Conservation (phyloP, 1,284 basidiomycete genomes). For the Heterobasidion parviporum region DNA sequence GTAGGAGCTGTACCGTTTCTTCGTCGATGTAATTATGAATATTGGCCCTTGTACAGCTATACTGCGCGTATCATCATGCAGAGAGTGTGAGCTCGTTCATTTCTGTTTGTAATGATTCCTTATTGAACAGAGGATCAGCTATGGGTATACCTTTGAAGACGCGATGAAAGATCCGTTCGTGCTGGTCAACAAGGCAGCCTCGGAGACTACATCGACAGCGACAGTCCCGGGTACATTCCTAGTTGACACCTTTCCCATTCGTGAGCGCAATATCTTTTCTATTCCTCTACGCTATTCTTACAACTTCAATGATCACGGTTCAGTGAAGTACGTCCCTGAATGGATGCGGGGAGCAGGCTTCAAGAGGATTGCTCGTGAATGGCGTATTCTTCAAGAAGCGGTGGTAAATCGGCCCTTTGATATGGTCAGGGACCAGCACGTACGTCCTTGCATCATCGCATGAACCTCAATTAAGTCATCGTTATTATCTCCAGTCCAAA, state of each 20-base stretch:
- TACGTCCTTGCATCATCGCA: background rate
- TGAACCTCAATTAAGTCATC: background rate
- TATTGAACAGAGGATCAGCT: background rate
- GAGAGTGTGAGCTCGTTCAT: conserved; percentile 6
- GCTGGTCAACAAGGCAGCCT: conserved; percentile 13
- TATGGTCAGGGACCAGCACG: background rate
- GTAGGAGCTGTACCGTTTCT: background rate
- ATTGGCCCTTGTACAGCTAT: conserved; percentile 4
- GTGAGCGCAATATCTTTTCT: conserved; percentile 2
- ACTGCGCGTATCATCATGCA: conserved; percentile 12
- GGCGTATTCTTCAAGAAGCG: conserved; percentile 2
- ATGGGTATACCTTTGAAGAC: conserved; percentile 10
- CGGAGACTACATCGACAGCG: conserved; percentile 16
- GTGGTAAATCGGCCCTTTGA: conserved; percentile 1
- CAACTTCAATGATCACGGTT: background rate
- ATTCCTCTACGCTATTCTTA: background rate
- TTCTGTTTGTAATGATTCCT: background rate
- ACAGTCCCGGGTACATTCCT: conserved; percentile 19
- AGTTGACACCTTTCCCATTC: conserved; percentile 20
- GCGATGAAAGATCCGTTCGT: conserved; percentile 13
- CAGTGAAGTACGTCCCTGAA: conserved; percentile 5
- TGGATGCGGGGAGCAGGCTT: conserved; percentile 7
- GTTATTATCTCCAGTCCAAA: background rate
- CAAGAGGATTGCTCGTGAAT: conserved; percentile 1
- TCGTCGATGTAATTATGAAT: background rate